Base-by-base conservation (phyloP, 768 basidiomycete species). In the Filobasidium wieringae region DNA sequence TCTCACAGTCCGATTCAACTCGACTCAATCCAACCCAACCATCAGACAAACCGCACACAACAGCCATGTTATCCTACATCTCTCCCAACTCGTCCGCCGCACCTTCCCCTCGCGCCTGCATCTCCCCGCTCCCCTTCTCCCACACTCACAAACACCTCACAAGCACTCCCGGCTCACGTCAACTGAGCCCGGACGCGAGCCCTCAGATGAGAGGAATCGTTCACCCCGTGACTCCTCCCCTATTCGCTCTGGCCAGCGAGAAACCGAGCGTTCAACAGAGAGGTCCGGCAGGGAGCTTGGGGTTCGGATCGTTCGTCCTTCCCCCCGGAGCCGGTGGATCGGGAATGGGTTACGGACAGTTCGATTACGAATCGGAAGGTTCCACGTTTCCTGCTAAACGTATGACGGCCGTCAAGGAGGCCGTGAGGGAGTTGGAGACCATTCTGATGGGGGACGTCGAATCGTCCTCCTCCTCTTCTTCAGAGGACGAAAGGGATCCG, bases 371-470 rank as follows among this genome's bases (percentile, higher is more conserved):
- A 31, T 37, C 56, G 26, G 56, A 47, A 30, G 24, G 49, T 2
- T 29, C 37, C 17, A 51, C 34, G 7, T 39, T 27, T 4, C 49
- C 41, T 19, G 47, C 49, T 30, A 50, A 57, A 34, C 47, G 47
- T 7, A 40, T 51, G 27, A 36, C 36, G 9, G 24, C 33, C 24
- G 26, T 57, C 12, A 33, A 57, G 24, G 33, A 37, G 11, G 56
- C 33, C 2, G 29, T 57, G 19, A 47, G 33, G 24, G 56, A 57
- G 50, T 59, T 59, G 40, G 49, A 59, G 24, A 34, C 45, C n/a
- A 59, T 54, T 26, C 33, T 59, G 33, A 53, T 59, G 32, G 58
- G 53, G 40, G 58, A 59, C 12, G 58, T 52, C 57, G 57, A 52
- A 31, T 52, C 56, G 17, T 57, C 56, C 47, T 45, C 50, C 12